A percentile compares a stretch with the other conserved stretches of the same genome.
Evolutionary conservation across 1,139 yeast genomes (phyloP).

Genomic region (Groenewaldozyma auringiensis): DNA sequence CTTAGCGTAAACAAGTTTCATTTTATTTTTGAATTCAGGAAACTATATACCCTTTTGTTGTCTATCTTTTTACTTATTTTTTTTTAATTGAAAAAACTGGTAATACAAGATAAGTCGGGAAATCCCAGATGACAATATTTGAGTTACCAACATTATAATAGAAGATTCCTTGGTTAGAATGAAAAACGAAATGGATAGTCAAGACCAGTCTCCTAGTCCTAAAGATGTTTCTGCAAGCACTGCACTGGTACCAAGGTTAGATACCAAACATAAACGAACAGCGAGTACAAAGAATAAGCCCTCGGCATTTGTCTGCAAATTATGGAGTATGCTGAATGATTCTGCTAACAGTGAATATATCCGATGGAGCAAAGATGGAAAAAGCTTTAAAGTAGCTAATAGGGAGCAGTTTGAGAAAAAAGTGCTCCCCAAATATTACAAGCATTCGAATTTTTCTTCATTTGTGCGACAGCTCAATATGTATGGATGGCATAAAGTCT

Average conservation of each 20-base stretch:
- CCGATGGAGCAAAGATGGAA: conserved; percentile 80
- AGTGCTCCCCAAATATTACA: conserved; percentile 83
- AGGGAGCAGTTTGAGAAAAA: conserved; percentile 80
- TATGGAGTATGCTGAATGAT: conserved; percentile 95
- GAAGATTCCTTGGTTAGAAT: not conserved
- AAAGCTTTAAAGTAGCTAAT: conserved; percentile 73
- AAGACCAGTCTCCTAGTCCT: not conserved
- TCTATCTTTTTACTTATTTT: too few species aligned
- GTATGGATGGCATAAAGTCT: conserved; percentile 98
- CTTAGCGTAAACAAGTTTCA: too few species aligned
- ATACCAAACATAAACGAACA: conserved; percentile 17
- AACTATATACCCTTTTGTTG: too few species aligned
- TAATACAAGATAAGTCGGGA: too few species aligned
- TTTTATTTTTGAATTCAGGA: too few species aligned
- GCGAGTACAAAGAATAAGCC: conserved; percentile 39
- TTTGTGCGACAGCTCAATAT: conserved; percentile 93
- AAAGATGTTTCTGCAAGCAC: not conserved
- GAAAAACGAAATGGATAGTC: not conserved
- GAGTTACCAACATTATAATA: too few species aligned
- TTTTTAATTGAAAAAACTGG: too few species aligned
- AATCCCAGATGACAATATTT: too few species aligned
- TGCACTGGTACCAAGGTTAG: conserved; percentile 3
- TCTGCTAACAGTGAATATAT: conserved; percentile 59
- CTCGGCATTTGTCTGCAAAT: conserved; percentile 73
- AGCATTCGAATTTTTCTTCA: conserved; percentile 89